Evolutionary conservation across 1,284 basidiomycete genomes (phyloP).

Genomic region (Ceraceosorus guamensis): DNA sequence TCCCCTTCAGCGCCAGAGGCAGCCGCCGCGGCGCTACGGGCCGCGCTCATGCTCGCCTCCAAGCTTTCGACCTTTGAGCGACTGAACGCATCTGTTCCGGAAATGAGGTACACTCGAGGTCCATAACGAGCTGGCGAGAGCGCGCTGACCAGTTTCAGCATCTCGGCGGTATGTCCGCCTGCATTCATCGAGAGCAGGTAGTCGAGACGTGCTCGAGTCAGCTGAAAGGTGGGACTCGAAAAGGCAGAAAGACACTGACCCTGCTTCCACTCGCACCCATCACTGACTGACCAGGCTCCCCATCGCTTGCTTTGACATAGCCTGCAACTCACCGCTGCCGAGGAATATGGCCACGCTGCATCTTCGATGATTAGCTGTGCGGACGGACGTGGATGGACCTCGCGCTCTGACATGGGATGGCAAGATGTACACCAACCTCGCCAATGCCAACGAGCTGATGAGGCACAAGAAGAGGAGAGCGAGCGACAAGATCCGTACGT

Average conservation of each 20-base stretch:
- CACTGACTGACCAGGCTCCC: background rate
- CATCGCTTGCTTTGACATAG: background rate
- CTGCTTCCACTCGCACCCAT: background rate
- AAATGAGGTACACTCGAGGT: slow-evolving; percentile 72
- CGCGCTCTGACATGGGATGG: no score
- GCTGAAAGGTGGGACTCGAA: background rate
- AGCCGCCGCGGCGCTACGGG: background rate
- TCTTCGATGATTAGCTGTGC: background rate
- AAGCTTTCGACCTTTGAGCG: slow-evolving; percentile 62
- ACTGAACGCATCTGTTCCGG: slow-evolving; percentile 74
- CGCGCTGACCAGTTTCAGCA: slow-evolving; percentile 65
- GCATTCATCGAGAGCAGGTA: background rate
- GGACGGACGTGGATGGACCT: no score
- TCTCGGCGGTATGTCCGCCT: slow-evolving; percentile 95
- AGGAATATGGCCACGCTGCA: background rate
- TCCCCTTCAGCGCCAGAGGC: slow-evolving; percentile 8
- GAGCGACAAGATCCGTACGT: no score
- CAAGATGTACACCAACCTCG: no score
- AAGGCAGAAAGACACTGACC: background rate
- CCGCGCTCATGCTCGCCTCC: slow-evolving; percentile 53
- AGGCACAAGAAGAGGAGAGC: no score
- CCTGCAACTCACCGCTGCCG: background rate
- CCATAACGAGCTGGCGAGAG: slow-evolving; percentile 70
- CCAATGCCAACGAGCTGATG: no score
- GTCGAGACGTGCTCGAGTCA: background rate